phyloP scores from a whole-genome alignment of 2,329 filamentous ascomycete genomes.

The Cyphellophora attinorum region DNA sequence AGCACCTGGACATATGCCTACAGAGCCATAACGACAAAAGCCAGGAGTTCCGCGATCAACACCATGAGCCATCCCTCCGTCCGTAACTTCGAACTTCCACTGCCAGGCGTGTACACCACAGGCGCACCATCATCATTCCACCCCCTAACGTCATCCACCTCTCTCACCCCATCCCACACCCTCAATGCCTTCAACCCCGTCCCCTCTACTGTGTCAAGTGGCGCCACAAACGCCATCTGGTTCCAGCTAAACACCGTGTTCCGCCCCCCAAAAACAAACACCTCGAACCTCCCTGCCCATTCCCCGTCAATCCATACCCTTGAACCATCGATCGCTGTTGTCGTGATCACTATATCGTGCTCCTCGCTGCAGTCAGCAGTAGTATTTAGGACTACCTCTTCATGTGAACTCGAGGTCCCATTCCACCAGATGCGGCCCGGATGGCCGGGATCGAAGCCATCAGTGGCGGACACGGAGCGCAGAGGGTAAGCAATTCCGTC shows the following conservation, averaged over 20 bases:
- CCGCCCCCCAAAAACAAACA: background rate
- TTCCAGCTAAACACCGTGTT: slow-evolving; percentile 27
- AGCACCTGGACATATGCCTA: too few relatives aligned
- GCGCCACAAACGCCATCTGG: slow-evolving; percentile 37
- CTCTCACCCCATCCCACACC: background rate
- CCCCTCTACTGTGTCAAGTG: slow-evolving; percentile 30
- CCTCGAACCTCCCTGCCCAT: background rate
- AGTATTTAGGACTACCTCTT: slow-evolving; percentile 26
- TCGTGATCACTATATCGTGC: slow-evolving; percentile 33
- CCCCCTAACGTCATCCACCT: background rate
- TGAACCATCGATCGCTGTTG: slow-evolving; percentile 33
- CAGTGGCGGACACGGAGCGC: slow-evolving; percentile 23
- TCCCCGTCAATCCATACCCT: slow-evolving; percentile 6
- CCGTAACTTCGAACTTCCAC: too few relatives aligned
- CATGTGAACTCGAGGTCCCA: slow-evolving; percentile 25
- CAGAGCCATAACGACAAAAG: too few relatives aligned
- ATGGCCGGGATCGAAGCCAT: slow-evolving; percentile 31
- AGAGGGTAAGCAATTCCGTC: slow-evolving; percentile 30
- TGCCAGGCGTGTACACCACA: background rate
- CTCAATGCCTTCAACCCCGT: slow-evolving; percentile 5
- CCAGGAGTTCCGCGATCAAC: too few relatives aligned
- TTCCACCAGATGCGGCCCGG: slow-evolving; percentile 28
- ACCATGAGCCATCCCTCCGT: too few relatives aligned
- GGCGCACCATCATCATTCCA: background rate
- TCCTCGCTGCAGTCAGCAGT: slow-evolving; percentile 4